Conservation (phyloP, 257 asterid genomes). For the Petunia secreta region DNA sequence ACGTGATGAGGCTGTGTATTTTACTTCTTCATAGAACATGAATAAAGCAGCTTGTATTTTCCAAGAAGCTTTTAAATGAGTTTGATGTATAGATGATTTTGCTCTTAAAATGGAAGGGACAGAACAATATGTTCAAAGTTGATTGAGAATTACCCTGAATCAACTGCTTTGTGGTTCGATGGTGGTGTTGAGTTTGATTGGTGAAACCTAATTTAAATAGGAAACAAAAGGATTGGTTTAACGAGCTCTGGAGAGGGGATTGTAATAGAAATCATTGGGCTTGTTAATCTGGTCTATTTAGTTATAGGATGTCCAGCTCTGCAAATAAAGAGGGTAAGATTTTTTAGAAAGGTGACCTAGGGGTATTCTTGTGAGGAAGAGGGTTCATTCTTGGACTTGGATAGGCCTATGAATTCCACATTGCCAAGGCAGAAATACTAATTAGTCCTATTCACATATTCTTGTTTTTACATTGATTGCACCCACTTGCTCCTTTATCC, state of each 20-base stretch:
- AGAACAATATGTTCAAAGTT: neutral
- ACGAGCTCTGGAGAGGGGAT: neutral
- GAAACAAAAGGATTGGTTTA: neutral
- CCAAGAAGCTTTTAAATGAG: neutral
- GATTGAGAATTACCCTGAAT: neutral
- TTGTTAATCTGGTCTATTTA: neutral
- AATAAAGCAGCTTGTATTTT: neutral
- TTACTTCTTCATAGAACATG: slow-evolving; percentile 16
- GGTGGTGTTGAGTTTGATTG: neutral
- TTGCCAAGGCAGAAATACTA: neutral
- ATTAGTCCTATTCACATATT: neutral
- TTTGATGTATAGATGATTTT: neutral
- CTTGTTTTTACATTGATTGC: neutral
- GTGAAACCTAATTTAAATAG: neutral
- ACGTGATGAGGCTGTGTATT: neutral
- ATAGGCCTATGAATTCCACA: neutral
- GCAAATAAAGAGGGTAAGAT: neutral
- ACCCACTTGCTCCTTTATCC: neutral
- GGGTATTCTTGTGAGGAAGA: neutral
- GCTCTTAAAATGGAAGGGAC: neutral
- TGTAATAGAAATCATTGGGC: neutral
- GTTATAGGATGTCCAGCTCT: neutral
- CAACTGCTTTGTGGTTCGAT: neutral
- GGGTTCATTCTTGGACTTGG: neutral
- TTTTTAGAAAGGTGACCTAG: neutral